Base-by-base conservation (phyloP, 2,329 filamentous ascomycete genomes). In the Epichloe gansuensis region DNA sequence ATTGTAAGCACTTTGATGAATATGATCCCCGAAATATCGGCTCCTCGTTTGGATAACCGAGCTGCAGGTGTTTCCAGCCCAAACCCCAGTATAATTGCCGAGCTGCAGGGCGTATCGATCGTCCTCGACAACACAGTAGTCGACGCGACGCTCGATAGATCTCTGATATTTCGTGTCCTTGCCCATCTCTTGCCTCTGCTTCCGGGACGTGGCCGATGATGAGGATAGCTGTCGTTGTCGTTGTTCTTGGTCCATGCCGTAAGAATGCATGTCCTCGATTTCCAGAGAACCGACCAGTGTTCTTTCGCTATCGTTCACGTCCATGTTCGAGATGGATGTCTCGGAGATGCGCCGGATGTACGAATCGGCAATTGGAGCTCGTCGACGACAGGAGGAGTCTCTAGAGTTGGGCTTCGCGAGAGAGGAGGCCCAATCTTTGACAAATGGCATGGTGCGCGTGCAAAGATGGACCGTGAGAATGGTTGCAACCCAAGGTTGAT, bases 11-110 rank as follows among this genome's bases (percentile, higher is more conserved):
- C 52, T 53, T 15, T 57, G 55, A 45, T 58, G 57, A 9, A 60
- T 52, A 35, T 57, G 51, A 48, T 58, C 55, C 7, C 53, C 56
- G 38, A 60, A 60, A 27, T 52, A 60, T 7, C 43, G 47, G 49
- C 53, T 60, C 23, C 57, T 50, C 25, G 50, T 54, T 38, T 55
- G 56, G 1, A 53, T 52, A 31, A 51, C 54, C 15, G 53, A 49
- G 12, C 41, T 49, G 15, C 17, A 51, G 27, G 46, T 27, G 15
- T 53, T 43, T 1, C 56, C 56, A 3, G 58, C 54, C 58, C 58
- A 60, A 15, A 57, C 46, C n/a, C 54, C 58, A 8, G 58, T 60
- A 31, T 60, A 60, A 43, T 60, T 59, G 44, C 57, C 58, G 17
- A 53, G 54, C 36, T 47, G 17, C 13, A 45, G 38, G n/a, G 48